These are phyloP conservation scores for Huiozyma naganishii DNA, from an alignment of 805 yeast genomes.

Conservation along the genomic window DNA sequence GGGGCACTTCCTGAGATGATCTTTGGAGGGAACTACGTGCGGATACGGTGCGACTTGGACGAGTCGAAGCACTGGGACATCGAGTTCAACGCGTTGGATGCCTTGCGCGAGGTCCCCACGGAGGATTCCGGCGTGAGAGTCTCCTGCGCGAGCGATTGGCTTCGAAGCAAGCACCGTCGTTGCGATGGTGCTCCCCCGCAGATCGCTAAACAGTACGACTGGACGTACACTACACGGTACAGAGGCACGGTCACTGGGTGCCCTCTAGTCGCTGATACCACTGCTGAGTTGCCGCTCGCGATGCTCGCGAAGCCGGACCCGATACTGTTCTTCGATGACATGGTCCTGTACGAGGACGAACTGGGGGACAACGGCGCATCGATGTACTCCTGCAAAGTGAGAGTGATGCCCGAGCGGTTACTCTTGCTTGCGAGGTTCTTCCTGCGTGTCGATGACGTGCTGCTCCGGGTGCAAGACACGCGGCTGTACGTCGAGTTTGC, in stretches of 20 bases:
- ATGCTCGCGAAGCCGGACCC: constrained; percentile 69
- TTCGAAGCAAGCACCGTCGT: constrained; percentile 31
- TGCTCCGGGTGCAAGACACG: constrained; percentile 75
- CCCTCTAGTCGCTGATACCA: constrained; percentile 5
- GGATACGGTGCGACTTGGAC: constrained; percentile 33
- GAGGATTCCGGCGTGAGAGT: constrained; percentile 55
- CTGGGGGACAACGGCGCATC: constrained; percentile 93
- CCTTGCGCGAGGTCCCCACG: constrained; percentile 39
- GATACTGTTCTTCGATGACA: constrained; percentile 79
- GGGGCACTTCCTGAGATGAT: constrained; percentile 92
- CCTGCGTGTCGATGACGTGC: constrained; percentile 81
- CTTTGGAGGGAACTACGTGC: constrained; percentile 71
- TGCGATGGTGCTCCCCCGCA: constrained; percentile 36
- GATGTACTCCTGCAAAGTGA: constrained; percentile 59
- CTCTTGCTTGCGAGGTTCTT: constrained; percentile 68
- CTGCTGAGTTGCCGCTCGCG: constrained; percentile 50
- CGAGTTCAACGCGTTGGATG: constrained; percentile 68
- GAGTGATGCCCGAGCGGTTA: constrained; percentile 81
- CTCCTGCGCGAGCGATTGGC: constrained; percentile 83
- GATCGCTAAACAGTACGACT: constrained; percentile 77
- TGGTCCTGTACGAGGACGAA: constrained; percentile 86
- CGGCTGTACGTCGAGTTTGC: constrained; percentile 62
- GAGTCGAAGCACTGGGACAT: constrained; percentile 32
- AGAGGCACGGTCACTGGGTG: constrained; percentile 40
- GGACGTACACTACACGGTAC: constrained; percentile 87